A percentile compares a stretch with the other conserved stretches of the same genome.
Evolutionary conservation across 345 rosid species (phyloP).

Genomic region (Litchi chinensis): DNA sequence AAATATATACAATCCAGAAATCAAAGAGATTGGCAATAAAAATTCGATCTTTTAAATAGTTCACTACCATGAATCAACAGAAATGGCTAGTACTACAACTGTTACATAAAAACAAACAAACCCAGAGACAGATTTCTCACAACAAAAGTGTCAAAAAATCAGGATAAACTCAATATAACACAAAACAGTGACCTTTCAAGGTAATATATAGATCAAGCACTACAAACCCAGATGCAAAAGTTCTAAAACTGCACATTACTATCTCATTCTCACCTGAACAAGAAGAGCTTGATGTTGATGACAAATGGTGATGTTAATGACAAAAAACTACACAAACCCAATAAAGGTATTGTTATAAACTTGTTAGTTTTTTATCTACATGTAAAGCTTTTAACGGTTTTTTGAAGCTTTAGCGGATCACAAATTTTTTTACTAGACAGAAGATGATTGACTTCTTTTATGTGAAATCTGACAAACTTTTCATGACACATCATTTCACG

Average conservation of each 20-base stretch:
- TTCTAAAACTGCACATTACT: not conserved
- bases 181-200: not conserved
- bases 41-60: not conserved
- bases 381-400: not conserved
- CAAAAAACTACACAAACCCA: not conserved
- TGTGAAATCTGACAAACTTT: not conserved
- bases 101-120: not conserved
- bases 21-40: not conserved
- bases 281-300: not conserved
- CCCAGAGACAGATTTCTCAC: slow-evolving; percentile 5
- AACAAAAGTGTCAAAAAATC: not conserved
- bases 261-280: slow-evolving; percentile 2
- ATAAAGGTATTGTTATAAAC: not conserved
- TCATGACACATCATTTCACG: not conserved
- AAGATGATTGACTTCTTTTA: not conserved
- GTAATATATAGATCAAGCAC: not conserved
- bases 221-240: not conserved
- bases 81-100: not conserved
- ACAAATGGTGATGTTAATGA: not conserved
- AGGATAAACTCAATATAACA: not conserved
- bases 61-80: not conserved
- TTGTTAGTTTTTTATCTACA: not conserved
- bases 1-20: too few species aligned
- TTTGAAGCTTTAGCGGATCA: too few species aligned
- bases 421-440: too few species aligned